Base-by-base conservation (phyloP, 2,329 filamentous ascomycete species). In the Metarhizium sp. region DNA sequence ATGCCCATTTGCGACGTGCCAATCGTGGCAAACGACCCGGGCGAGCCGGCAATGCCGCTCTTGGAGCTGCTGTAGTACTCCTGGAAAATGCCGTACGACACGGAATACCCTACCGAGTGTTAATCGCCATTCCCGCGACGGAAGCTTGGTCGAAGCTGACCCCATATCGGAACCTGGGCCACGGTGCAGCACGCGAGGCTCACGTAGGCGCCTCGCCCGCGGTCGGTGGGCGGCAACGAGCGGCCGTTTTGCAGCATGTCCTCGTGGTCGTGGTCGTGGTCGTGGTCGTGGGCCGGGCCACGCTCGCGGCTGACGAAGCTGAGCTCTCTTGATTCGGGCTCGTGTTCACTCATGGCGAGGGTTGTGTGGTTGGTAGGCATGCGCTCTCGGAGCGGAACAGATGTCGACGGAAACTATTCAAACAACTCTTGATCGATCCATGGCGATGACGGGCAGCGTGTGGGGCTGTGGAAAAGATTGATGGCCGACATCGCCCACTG, bases 1-100 rank as follows among this genome's bases (percentile, higher is more conserved):
- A 80, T 66, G 1, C 78, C 77, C 55, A 61, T 62, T 50, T 64
- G 60, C 2, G 60, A 62, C 7, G 61, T 58, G 1, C 63, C 61
- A 6, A 65, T 62, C 6, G 64, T 65, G 18, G 64, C 59, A n/a
- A 64, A 59, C 16, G 59, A 59, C 5, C 58, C 61, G 1, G 54
- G 63, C 10, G 65, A 66, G 66, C 77, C 77, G 73, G 76, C 5
- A 76, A 75, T 57, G 71, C 77, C n/a, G 25, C 25, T 25, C 25
- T 25, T 25, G 25, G 25, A 25, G 25, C 25, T 25, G 25, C 25
- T 25, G 25, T 25, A 25, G 25, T 25, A 25, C 25, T 25, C 25
- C 1, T 25, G 25, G 25, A 25, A 25, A 4, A 25, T 25, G 1
- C 25, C 25, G 25, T 25, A 25, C 25, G 25, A 25, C 25, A 25